Base-by-base conservation (phyloP, 2,329 filamentous ascomycete species). In the Cercospora beticola region DNA sequence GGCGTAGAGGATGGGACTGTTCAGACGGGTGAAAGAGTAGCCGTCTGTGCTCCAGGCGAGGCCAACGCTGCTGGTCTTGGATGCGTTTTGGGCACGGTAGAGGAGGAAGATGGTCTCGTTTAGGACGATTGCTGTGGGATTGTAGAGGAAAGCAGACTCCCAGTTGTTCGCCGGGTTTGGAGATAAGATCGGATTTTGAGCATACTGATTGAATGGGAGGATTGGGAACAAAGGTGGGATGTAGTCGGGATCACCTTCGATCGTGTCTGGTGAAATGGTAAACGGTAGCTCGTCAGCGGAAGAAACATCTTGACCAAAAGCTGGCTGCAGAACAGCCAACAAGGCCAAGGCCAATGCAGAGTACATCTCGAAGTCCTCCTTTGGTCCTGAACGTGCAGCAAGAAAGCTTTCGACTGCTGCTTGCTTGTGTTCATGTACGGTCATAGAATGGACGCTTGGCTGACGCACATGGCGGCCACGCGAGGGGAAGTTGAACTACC, bases 21-120 rank as follows among this genome's bases (percentile, higher is more conserved):
- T 74, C 10, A 76, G 74, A 5, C 79, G 73, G 3, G 78, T 79
- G 71, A 81, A 81, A 63, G 71, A 74, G 65, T 73, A 75, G 12
- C 79, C 79, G 62, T 80, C 76, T 30, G 66, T 73, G 2, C 78
- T 80, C 79, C 78, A 80, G 3, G 79, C 79, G 1, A 80, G 74
- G 7, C 79, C 78, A 31, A 80, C 76, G 33, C 73, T 75, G 16
- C 78, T 79, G 4, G 74, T 76, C 46, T 76, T 75, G 16, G 71
- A 73, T 0, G 70, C 69, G 68, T 80, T 78, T 66, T 80, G 79
- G 3, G 79, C 79, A 8, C 78, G 76, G 71, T 80, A 80, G 4
- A 81, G 73, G 16, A 81, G 71, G 65, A 76, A 79, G 40, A 81
- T 71, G 8, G 67, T 76, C 18, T 75, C 68, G 31, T 78, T 74